Base-by-base conservation (phyloP, 306 rosid species). In the Chamaecrista fasciculata region DNA sequence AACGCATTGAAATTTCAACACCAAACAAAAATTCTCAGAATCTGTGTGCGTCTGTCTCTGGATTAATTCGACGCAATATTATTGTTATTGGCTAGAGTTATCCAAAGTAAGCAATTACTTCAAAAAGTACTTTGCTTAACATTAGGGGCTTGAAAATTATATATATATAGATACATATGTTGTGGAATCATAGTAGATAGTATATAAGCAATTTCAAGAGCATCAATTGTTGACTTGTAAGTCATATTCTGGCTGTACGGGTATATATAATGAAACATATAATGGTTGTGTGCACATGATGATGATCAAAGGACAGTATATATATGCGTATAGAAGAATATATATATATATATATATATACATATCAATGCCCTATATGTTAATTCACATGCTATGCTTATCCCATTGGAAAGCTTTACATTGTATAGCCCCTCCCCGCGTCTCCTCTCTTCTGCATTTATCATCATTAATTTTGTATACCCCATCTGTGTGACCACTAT, bases 401-500 rank as follows among this genome's bases (percentile, higher is more conserved):
- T 31, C 3, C 36, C 63, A n/a, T 31, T 16, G 31, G 63, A 57
- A n/a, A 29, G 63, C 8, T 8, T 10, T 26, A 12, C 7, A 3
- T 11, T 9, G 19, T 34, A 40, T 40, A 59, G 65, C 48, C 47
- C 47, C 48, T 19, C 36, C 44, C 26, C 6, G n/a, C n/a, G n/a
- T n/a, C 21, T 33, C 11, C 12, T 3, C 59, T 19, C 26, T 33
- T 52, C n/a, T 8, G 6, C 29, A 6, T n/a, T n/a, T n/a, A n/a
- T 16, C 52, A 64, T 46, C 56, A n/a, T 15, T 46, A 40, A n/a
- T 15, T 64, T 40, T 64, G 56, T 11, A 44, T 44, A n/a, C 63
- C 36, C 57, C 55, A 55, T 26, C 28, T 20, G 57, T 46, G 70
- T 28, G 42, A 48, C 57, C 70, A 65, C 70, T 65, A 47, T 18